Percentiles rank a stretch among this genome's conserved stretches.
These are phyloP conservation scores for Speleostelium caveatum DNA, from an alignment of 78 protist genomes.

Conservation along the genomic window DNA sequence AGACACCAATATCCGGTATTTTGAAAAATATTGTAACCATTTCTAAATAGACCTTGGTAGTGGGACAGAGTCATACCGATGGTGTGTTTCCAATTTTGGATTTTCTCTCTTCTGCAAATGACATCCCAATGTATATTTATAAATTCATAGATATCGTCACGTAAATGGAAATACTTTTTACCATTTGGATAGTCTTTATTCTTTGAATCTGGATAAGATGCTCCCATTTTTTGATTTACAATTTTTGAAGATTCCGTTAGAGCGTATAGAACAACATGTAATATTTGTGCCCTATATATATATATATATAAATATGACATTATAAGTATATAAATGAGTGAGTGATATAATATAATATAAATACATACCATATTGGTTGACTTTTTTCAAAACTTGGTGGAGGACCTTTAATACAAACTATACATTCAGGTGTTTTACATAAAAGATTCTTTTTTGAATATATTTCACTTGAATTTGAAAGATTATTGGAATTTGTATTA, in stretches of 20 bases:
- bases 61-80: slow-evolving; percentile 75
- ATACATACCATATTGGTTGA: slow-evolving; percentile 60
- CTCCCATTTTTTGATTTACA: not conserved
- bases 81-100: slow-evolving; percentile 72
- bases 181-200: slow-evolving; percentile 37
- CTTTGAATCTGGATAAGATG: not conserved
- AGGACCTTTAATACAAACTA: slow-evolving; percentile 60
- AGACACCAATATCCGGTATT: slow-evolving; percentile 79
- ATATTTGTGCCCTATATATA: slow-evolving; percentile 62
- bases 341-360: too few relatives aligned
- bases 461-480: slow-evolving; percentile 3
- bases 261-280: slow-evolving; percentile 54
- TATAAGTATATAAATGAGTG: too few relatives aligned
- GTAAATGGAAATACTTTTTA: slow-evolving; percentile 63
- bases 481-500: not conserved
- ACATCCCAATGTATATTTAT: slow-evolving; percentile 75
- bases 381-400: slow-evolving; percentile 58
- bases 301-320: not conserved
- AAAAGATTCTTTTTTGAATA: not conserved
- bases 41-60: slow-evolving; percentile 40
- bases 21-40: slow-evolving; percentile 66
- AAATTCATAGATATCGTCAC: slow-evolving; percentile 75
- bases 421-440: slow-evolving; percentile 63
- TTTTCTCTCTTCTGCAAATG: slow-evolving; percentile 66
- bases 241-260: slow-evolving; percentile 54